Evolutionary conservation across 148 eudicot genomes (phyloP).

Genomic region (Chenopodium suecicum): DNA sequence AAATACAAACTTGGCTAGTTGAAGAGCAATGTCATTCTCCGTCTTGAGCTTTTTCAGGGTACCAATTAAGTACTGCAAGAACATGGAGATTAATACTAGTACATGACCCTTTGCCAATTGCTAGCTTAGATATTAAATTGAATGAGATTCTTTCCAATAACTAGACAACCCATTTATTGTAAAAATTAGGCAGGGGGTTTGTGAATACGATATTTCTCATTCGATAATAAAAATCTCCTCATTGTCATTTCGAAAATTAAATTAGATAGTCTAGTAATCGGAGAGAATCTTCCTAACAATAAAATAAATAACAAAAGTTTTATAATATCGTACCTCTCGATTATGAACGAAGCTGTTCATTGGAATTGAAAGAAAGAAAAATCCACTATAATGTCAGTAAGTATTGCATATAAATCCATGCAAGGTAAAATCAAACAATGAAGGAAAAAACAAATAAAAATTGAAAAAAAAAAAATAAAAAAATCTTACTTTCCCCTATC

Average conservation of each 20-base stretch:
- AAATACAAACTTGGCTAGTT: constrained; percentile 42
- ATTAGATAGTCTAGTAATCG: neutral
- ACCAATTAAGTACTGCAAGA: constrained; percentile 53
- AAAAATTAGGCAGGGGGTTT: too few relatives aligned
- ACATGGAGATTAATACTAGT: neutral
- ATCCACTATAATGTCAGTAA: neutral
- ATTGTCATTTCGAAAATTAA: too few relatives aligned
- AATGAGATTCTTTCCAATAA: neutral
- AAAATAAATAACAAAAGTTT: neutral
- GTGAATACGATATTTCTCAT: too few relatives aligned
- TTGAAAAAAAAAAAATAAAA: neutral
- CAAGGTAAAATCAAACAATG: neutral
- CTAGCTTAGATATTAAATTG: neutral
- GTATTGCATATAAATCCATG: neutral
- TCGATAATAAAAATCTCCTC: too few relatives aligned
- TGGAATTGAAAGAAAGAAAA: neutral
- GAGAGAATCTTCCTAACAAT: too few relatives aligned
- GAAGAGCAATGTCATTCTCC: constrained; percentile 65
- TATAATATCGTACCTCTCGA: constrained; percentile 39
- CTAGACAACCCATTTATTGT: neutral
- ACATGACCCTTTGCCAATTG: neutral
- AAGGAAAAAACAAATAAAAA: neutral
- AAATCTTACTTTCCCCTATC: constrained; percentile 56
- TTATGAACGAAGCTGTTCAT: constrained; percentile 40
- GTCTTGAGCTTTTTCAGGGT: constrained; percentile 56